Base-by-base conservation (phyloP, 306 rosid species). In the Citrullus mucosospermus region DNA sequence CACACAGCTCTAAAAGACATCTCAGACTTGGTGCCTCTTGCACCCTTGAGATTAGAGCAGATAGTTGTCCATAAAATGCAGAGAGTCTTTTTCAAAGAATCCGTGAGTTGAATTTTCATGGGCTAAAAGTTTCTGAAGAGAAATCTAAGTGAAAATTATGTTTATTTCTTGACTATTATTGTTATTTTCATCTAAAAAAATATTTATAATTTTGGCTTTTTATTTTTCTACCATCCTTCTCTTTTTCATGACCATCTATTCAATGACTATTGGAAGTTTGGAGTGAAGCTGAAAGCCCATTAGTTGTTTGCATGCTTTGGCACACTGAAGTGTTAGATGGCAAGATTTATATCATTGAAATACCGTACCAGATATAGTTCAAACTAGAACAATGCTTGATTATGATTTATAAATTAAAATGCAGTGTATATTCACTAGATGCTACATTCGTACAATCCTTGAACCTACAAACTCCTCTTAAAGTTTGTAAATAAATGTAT, bases 21-120 rank as follows among this genome's bases (percentile, higher is more conserved):
- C 63, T 84, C 96, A 73, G 91, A 88, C 72, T 75, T 92, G 87
- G 90, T 91, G 65, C 97, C 97, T 56, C 92, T 92, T 85, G 89
- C 93, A 48, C 93, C 97, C 41, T 58, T 78, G 83, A 84, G 86
- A 74, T 76, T 89, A 32, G 84, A 85, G 83, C 87, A 82, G 39
- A 87, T 88, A 30, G 88, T 92, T 79, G 81, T 88, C 70, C 85
- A 85, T 69, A 86, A 60, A 80, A 87, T 87, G 85, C 95, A 88
- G 12, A 74, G 39, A 36, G 76, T 57, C 85, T 81, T 65, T 76
- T 48, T 71, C 18, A 80, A 78, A 58, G 84, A 84, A 78, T 62
- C 60, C 32, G 98, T 92, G 81, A 90, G 98, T 88, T 65, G 76
- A 86, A 53, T 30, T 20, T 53, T 38, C 50, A 25, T 79, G 44